Evolutionary conservation across 2,329 filamentous ascomycete genomes (phyloP).

Genomic region (Escovopsis weberi): DNA sequence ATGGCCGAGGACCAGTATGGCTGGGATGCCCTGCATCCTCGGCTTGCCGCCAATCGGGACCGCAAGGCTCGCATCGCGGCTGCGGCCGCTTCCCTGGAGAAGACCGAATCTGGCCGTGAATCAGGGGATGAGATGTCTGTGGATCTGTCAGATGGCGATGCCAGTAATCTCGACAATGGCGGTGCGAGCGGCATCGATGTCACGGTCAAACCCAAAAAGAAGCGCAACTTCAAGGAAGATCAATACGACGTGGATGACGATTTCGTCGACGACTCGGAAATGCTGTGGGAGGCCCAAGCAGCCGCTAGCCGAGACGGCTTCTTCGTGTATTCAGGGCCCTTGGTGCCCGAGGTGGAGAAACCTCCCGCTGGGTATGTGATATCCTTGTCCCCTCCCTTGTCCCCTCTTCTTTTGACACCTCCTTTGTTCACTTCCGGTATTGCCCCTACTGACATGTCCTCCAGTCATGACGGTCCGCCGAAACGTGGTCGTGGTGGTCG

Average conservation of each 20-base stretch:
- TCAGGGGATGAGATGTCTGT: constrained; percentile 75
- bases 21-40: constrained; percentile 84
- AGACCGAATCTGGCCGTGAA: constrained; percentile 52
- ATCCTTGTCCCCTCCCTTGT: not conserved
- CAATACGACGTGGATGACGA: constrained; percentile 74
- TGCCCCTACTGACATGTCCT: not conserved
- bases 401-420: not conserved
- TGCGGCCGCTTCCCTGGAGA: constrained; percentile 72
- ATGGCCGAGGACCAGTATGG: constrained; percentile 89
- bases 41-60: constrained; percentile 76
- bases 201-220: constrained; percentile 57
- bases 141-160: constrained; percentile 59
- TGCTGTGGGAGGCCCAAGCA: constrained; percentile 90
- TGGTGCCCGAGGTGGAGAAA: constrained; percentile 79
- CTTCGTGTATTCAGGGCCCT: constrained; percentile 90
- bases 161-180: constrained; percentile 79
- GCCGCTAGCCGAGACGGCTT: constrained; percentile 92
- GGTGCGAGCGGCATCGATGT: constrained; percentile 45
- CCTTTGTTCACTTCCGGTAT: constrained; percentile 21
- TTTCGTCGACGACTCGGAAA: constrained; percentile 84
- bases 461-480: constrained; percentile 56
- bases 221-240: constrained; percentile 66
- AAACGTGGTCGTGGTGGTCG: constrained; percentile 48
- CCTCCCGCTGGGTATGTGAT: constrained; percentile 35
- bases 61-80: constrained; percentile 79